These are phyloP conservation scores for Penicillium sclerotiorum DNA, from an alignment of 2,329 filamentous ascomycete species.

Conservation along the genomic window DNA sequence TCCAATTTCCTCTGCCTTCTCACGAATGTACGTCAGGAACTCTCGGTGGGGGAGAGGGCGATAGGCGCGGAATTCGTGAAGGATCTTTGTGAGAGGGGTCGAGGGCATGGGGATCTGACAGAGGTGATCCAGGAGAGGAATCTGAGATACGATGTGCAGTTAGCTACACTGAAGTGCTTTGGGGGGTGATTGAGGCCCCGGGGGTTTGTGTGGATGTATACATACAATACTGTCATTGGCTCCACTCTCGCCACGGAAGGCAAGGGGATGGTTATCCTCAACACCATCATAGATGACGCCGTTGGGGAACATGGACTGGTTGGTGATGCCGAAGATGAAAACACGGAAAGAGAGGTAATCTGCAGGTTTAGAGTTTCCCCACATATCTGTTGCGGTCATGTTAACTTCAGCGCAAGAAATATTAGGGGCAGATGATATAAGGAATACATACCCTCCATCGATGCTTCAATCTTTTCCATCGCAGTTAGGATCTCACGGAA, in stretches of 20 bases:
- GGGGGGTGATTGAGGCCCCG: no score
- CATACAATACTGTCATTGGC: constrained; percentile 87
- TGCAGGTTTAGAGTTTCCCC: constrained; percentile 79
- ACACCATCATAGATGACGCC: constrained; percentile 89
- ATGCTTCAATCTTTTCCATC: constrained; percentile 70
- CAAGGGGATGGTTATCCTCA: constrained; percentile 68
- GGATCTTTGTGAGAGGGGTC: constrained; percentile 84
- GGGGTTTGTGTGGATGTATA: no score
- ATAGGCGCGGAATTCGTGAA: constrained; percentile 86
- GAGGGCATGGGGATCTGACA: constrained; percentile 83
- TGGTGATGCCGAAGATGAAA: constrained; percentile 95
- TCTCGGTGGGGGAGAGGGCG: constrained; percentile 84
- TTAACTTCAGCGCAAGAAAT: background rate
- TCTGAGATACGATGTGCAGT: constrained; percentile 43
- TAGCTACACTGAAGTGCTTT: no score
- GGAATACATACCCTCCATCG: constrained; percentile 69
- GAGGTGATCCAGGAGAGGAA: constrained; percentile 86
- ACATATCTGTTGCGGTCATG: constrained; percentile 66
- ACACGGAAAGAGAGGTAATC: constrained; percentile 90
- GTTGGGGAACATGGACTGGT: constrained; percentile 89
- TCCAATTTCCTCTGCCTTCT: constrained; percentile 52
- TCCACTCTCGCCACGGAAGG: constrained; percentile 88
- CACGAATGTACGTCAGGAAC: constrained; percentile 74
- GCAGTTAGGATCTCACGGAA: constrained; percentile 64
- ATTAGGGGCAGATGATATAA: background rate